These are phyloP conservation scores for Fusarium continuum DNA, from an alignment of 2,329 filamentous ascomycete genomes.

Conservation along the genomic window DNA sequence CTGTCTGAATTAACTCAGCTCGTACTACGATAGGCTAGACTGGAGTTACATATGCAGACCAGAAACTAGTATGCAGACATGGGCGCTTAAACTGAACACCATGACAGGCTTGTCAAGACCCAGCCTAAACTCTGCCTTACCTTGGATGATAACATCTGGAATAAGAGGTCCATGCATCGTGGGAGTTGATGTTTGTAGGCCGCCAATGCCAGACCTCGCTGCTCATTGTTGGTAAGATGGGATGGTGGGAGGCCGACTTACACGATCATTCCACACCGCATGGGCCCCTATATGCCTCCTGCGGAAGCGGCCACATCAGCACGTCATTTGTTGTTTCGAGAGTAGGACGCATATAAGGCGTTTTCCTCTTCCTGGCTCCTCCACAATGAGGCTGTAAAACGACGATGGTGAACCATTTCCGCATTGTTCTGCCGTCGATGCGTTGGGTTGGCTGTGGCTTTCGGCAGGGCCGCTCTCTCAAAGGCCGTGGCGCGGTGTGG, in stretches of 20 bases:
- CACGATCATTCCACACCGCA: neutral
- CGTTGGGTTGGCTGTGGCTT: constrained; percentile 32
- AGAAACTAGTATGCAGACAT: constrained; percentile 6
- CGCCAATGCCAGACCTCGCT: neutral
- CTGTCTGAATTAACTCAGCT: constrained; percentile 5
- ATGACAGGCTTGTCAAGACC: neutral
- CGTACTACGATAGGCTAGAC: constrained; percentile 2
- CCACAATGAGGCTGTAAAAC: constrained; percentile 19
- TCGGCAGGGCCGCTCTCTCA: constrained; percentile 23
- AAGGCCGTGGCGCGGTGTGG: constrained; percentile 32
- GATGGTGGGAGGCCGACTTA: constrained; percentile 7
- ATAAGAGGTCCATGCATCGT: neutral
- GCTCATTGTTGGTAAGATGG: neutral
- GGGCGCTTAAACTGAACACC: constrained; percentile 15
- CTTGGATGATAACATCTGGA: neutral
- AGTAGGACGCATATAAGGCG: constrained; percentile 17
- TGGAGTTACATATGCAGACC: no score
- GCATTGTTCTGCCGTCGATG: constrained; percentile 6
- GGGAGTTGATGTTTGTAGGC: neutral
- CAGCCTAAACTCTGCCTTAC: constrained; percentile 8
- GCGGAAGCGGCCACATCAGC: constrained; percentile 2
- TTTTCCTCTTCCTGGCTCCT: neutral
- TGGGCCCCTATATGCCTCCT: neutral
- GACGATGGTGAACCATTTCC: constrained; percentile 13
- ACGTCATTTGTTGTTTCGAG: neutral